Evolutionary conservation across 208 protist genomes (phyloP), one percentile per base, ranked within the genome.

Genomic region (Leishmania lainsoni): DNA sequence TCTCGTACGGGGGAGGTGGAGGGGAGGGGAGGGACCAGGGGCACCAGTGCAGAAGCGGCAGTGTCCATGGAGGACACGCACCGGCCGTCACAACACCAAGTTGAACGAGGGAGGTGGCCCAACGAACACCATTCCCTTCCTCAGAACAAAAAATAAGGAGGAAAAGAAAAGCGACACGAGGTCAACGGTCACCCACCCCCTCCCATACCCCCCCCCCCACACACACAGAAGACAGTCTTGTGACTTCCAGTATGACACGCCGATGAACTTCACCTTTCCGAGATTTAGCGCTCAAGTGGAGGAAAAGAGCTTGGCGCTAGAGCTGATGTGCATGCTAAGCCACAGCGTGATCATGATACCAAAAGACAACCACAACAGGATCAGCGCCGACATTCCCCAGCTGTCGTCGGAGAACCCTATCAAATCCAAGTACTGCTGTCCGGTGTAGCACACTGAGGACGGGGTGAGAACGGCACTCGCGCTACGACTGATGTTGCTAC

Each of bases 341-440:
- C n/a, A 76, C 56, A 86, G 22, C 1, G 79, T 56, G 12, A 22
- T 56, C 52, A 87, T 72, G 45, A 87, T 66, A 29, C 3, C 63
- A 3, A 83, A 22, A 2, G 75, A 79, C 26, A 89, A 17, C 16
- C 58, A 39, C 17, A 72, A 65, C 0, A 89, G 71, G 0, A 70
- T 42, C 52, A 86, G 45, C 9, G 63, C 69, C 1, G 79, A 80
- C 52, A 32, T 48, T 0, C 71, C 63, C 42, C 78, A 78, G 4
- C 68, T 75, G 72, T 90, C 84, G 42, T 81, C 81, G 17, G 59
- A 35, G 26, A 90, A 32, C 14, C 81, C 79, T 42, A 81, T 66
- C 59, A 74, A 2, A 6, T 45, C 42, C 20, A 88, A n/a, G 61
- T 81, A 88, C 9, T 71, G 29, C 12, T 76, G 3, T 1, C 78